Percentiles rank a stretch among this genome's conserved stretches.
Evolutionary conservation across 1,139 yeast species (phyloP).

Genomic region (Yarrowia galli): DNA sequence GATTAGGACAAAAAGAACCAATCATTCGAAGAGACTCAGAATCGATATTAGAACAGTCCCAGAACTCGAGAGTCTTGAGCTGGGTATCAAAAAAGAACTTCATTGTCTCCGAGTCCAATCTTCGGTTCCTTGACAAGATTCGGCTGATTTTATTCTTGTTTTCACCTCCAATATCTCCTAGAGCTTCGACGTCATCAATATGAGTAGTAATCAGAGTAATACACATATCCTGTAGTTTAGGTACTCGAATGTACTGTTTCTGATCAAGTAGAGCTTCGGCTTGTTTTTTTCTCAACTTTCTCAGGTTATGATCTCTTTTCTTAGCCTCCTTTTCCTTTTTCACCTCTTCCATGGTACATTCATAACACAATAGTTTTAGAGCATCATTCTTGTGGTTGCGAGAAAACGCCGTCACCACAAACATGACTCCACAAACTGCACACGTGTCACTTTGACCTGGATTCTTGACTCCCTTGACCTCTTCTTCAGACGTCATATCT

Average conservation of each 20-base stretch:
- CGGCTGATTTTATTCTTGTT: conserved; percentile 72
- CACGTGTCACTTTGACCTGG: conserved; percentile 63
- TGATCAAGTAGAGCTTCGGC: conserved; percentile 86
- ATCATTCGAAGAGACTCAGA: conserved; percentile 70
- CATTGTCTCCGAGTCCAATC: conserved; percentile 73
- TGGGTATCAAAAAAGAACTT: conserved; percentile 72
- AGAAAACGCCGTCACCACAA: conserved; percentile 71
- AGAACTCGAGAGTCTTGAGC: conserved; percentile 66
- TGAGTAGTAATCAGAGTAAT: conserved; percentile 72
- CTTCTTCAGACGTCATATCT: conserved; percentile 49
- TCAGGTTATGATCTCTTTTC: conserved; percentile 62
- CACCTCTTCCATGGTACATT: conserved; percentile 45
- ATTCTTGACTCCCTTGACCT: conserved; percentile 46
- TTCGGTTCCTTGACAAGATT: conserved; percentile 81
- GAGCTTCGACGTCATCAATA: conserved; percentile 76
- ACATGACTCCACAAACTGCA: conserved; percentile 63
- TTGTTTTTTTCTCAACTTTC: conserved; percentile 75
- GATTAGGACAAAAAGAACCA: conserved; percentile 79
- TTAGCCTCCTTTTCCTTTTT: conserved; percentile 54
- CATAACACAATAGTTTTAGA: conserved; percentile 42
- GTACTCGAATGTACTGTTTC: conserved; percentile 62
- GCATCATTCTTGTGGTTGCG: conserved; percentile 57
- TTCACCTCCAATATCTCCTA: conserved; percentile 77
- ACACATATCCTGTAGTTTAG: conserved; percentile 82
- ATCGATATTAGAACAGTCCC: conserved; percentile 90